phyloP scores from a whole-genome alignment of 192 early-diverging fungal genomes.

The Chytriomyces sp. region DNA sequence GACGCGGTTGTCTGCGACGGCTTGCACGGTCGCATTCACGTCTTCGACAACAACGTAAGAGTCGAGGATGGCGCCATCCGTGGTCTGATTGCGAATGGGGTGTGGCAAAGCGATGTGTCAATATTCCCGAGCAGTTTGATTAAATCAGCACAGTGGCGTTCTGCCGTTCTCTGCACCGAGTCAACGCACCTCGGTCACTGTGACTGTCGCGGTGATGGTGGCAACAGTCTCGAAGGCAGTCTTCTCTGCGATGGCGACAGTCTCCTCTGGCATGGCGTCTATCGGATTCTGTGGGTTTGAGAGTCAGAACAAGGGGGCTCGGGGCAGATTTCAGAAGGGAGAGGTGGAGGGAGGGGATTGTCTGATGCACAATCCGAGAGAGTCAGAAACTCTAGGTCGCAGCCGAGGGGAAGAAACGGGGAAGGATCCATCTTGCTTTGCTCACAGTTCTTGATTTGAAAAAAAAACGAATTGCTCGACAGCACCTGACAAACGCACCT shows the following conservation, averaged over 20 bases:
- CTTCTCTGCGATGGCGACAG: not conserved
- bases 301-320: too few relatives aligned
- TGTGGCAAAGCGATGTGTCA: not conserved
- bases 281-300: too few relatives aligned
- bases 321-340: too few relatives aligned
- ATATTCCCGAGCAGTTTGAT: not conserved
- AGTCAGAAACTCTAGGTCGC: too few relatives aligned
- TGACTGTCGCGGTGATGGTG: not conserved
- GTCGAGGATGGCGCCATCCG: not conserved
- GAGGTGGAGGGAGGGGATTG: too few relatives aligned
- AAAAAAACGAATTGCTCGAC: too few relatives aligned
- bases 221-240: not conserved
- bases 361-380: too few relatives aligned
- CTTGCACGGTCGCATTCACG: conserved; percentile 1
- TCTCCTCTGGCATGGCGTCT: too few relatives aligned
- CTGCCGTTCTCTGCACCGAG: not conserved
- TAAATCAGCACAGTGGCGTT: not conserved
- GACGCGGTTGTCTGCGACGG: conserved; percentile 4
- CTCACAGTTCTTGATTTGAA: too few relatives aligned
- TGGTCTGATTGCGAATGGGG: not conserved
- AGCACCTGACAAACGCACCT: too few relatives aligned
- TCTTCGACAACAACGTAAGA: conserved; percentile 1
- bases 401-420: too few relatives aligned
- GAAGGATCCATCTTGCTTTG: too few relatives aligned
- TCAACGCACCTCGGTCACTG: not conserved